Evolutionary conservation across 306 rosid species (phyloP), one percentile per base, ranked within the genome.

Genomic region (Astragalus membranaceus): DNA sequence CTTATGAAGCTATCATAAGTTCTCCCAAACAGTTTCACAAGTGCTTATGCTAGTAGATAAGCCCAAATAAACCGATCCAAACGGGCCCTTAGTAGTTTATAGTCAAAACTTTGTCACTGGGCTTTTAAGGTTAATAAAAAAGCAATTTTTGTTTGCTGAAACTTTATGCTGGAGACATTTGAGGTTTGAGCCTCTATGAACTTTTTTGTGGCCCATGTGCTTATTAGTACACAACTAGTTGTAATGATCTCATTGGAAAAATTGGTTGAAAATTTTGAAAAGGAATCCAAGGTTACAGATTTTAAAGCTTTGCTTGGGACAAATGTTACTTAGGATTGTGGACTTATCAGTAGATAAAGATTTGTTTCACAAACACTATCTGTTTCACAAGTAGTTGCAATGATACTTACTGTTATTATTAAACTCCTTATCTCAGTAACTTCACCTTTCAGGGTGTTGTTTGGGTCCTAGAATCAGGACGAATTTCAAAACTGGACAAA

Each of bases 391-490:
- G 11, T 39, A 39, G 44, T 39, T 39, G 44, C 8, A 39, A 39
- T 46, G 8, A 42, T 35, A 61, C 30, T 55, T 53, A 17, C 17
- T 33, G 2, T 15, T 53, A 5, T 57, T 35, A 4, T 12, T 15
- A 6, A 60, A 61, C 35, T 78, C 54, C 64, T 39, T n/a, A 30
- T 69, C 73, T 57, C 42, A 68, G 60, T 35, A 9, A 41, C 14
- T 47, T 63, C 49, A 20, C 7, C 52, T 71, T 73, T 80, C 80
- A 94, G 99, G 99, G 99, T 17, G 77, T 76, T 50, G 78, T 94
- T 76, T 94, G 99, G 99, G 81, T 94, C 64, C 77, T 90, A 56
- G 97, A 87, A 69, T 73, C 95, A 13, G 85, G 77, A 9, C 83
- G 83, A 64, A 71, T 83, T 74, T 54, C 83, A 14, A 84, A 75